Evolutionary conservation across 768 basidiomycete species (phyloP).

Genomic region (Lepiota venenata): DNA sequence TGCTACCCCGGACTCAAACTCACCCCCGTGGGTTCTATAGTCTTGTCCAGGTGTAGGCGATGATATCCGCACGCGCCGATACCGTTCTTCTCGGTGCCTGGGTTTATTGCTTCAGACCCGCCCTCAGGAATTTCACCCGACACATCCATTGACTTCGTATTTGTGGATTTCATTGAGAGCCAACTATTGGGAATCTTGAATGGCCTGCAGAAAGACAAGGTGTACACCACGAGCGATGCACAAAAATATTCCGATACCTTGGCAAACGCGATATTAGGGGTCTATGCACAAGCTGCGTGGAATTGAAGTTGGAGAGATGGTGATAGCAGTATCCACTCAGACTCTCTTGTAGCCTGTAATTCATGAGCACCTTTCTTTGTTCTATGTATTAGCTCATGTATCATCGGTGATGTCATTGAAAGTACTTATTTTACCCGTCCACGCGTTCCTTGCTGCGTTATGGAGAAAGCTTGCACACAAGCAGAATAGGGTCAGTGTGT

Average conservation of each 20-base stretch:
- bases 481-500: too few relatives aligned
- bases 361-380: too few relatives aligned
- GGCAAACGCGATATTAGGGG: conserved; percentile 48
- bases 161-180: conserved; percentile 63
- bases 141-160: conserved; percentile 68
- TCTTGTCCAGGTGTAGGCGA: conserved; percentile 75
- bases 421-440: too few relatives aligned
- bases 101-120: conserved; percentile 55
- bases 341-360: neutral
- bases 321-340: neutral
- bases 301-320: conserved; percentile 25
- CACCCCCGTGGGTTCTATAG: conserved; percentile 25
- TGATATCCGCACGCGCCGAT: conserved; percentile 64
- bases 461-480: too few relatives aligned
- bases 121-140: conserved; percentile 43
- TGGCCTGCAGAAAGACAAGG: conserved; percentile 41
- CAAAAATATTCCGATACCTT: conserved; percentile 49
- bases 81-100: conserved; percentile 49
- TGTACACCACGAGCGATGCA: conserved; percentile 51
- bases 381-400: too few relatives aligned
- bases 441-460: too few relatives aligned
- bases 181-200: conserved; percentile 57
- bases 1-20: neutral
- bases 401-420: too few relatives aligned
- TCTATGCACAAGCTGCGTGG: conserved; percentile 51